Conservation (phyloP, 257 asterid genomes). For the Solanum ossicruentum region DNA sequence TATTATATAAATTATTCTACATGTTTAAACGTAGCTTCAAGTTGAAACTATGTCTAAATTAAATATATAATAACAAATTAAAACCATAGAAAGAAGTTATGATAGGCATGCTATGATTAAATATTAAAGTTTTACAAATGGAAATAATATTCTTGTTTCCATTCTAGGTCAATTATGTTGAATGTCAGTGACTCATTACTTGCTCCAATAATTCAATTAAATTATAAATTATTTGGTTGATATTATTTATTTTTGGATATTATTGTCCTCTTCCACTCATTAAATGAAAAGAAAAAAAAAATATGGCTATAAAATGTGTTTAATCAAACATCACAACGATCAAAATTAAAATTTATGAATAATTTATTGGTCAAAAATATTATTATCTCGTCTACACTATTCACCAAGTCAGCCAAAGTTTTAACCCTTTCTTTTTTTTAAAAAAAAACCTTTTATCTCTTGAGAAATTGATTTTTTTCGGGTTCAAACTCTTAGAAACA, state of each 20-base stretch:
- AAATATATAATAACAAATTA: too few relatives aligned
- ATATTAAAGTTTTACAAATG: too few relatives aligned
- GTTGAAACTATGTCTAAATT: too few relatives aligned
- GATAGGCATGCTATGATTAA: neutral
- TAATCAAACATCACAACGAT: neutral
- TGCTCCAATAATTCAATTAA: neutral
- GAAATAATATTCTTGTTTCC: neutral
- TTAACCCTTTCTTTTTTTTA: too few relatives aligned
- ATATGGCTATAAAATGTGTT: neutral
- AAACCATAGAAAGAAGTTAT: neutral
- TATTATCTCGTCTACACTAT: neutral
- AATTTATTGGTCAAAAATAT: neutral
- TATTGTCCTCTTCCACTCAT: neutral
- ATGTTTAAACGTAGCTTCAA: too few relatives aligned
- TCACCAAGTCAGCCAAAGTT: too few relatives aligned
- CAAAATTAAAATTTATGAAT: neutral
- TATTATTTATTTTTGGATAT: neutral
- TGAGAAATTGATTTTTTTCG: neutral
- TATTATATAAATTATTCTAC: too few relatives aligned
- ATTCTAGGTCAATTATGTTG: neutral
- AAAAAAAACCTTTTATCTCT: neutral
- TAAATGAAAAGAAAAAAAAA: neutral
- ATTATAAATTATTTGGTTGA: neutral
- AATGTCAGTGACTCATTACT: neutral
- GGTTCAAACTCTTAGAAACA: too few relatives aligned